Conservation (phyloP, 495 filamentous ascomycete genomes). For the Aspergillus cavernicola region DNA sequence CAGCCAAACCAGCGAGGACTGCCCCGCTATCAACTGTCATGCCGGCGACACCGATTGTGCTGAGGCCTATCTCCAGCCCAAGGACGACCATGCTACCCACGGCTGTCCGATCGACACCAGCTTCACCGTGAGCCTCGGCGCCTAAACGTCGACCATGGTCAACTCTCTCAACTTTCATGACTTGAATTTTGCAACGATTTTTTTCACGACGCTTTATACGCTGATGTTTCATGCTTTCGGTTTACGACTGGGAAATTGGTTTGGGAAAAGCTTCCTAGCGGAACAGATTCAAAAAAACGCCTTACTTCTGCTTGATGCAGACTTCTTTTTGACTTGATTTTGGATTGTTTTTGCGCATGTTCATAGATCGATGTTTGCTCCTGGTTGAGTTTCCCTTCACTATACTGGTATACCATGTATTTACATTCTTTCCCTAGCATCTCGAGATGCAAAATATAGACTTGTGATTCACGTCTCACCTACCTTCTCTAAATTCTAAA, state of each 20-base stretch:
- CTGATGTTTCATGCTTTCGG: not conserved
- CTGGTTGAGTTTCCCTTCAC: constrained; percentile 5
- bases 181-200: constrained; percentile 1
- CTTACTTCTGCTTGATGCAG: constrained; percentile 2
- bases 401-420: not conserved
- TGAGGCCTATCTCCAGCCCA: constrained; percentile 40
- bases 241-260: not conserved
- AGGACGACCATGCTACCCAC: constrained; percentile 45
- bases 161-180: constrained; percentile 2
- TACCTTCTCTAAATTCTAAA: too few species aligned
- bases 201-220: constrained; percentile 5
- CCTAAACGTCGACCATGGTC: constrained; percentile 18
- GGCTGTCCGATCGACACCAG: constrained; percentile 43
- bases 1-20: constrained; percentile 22
- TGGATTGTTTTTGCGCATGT: not conserved
- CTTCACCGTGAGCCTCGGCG: constrained; percentile 35
- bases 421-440: not conserved
- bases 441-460: not conserved
- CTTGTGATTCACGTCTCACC: not conserved
- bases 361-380: constrained; percentile 3
- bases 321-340: not conserved
- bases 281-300: not conserved
- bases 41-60: constrained; percentile 37
- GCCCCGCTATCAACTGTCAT: constrained; percentile 37
- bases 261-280: not conserved